These are phyloP conservation scores for Hamamelis virginiana DNA, from an alignment of 164 flowering plant genomes.

Conservation along the genomic window DNA sequence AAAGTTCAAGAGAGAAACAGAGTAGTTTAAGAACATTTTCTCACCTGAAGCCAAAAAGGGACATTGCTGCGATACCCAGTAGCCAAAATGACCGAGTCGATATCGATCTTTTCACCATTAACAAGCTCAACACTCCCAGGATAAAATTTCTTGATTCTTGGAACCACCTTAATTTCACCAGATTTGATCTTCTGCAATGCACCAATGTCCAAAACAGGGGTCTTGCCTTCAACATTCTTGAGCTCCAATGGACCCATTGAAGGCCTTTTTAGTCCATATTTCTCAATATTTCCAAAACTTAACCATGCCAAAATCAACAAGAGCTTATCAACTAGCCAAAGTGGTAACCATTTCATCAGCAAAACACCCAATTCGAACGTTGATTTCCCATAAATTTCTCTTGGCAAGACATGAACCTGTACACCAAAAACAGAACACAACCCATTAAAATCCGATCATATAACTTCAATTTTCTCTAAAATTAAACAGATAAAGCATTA, in stretches of 20 bases:
- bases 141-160: constrained; percentile 52
- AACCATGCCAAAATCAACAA: constrained; percentile 52
- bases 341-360: constrained; percentile 65
- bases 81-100: constrained; percentile 64
- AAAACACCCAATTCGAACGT: constrained; percentile 56
- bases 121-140: constrained; percentile 44
- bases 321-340: constrained; percentile 65
- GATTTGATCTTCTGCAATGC: constrained; percentile 55
- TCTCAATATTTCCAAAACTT: constrained; percentile 51
- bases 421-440: constrained; percentile 7
- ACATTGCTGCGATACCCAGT: constrained; percentile 85
- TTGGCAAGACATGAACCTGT: constrained; percentile 80
- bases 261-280: constrained; percentile 66
- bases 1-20: not conserved
- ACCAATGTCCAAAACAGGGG: constrained; percentile 79
- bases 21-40: constrained; percentile 24
- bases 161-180: constrained; percentile 53
- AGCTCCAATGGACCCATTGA: constrained; percentile 59
- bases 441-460: not conserved
- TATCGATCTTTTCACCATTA: constrained; percentile 45
- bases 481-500: too few relatives aligned
- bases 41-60: constrained; percentile 81
- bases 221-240: constrained; percentile 62
- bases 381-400: constrained; percentile 64
- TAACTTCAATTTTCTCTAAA: not conserved